phyloP scores from a whole-genome alignment of 306 rosid species.

The Oemleria cerasiformis region DNA sequence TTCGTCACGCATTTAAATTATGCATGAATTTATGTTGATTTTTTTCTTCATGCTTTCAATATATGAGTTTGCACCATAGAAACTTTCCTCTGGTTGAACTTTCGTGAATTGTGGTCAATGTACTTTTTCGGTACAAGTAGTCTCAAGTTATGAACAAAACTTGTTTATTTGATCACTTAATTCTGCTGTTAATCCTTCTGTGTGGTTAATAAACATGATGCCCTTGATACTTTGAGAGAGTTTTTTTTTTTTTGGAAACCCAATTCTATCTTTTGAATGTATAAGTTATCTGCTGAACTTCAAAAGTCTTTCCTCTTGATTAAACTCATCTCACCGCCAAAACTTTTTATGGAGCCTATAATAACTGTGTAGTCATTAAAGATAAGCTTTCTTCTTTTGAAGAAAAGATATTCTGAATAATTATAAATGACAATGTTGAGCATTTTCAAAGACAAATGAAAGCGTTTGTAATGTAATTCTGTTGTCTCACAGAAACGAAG shows the following conservation, averaged over 20 bases:
- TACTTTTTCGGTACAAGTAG: neutral
- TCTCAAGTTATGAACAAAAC: neutral
- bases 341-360: neutral
- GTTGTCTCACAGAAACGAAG: conserved; percentile 59
- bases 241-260: neutral
- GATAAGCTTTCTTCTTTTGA: neutral
- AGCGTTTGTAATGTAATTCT: neutral
- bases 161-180: neutral
- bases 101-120: neutral
- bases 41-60: too few relatives aligned
- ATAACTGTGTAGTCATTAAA: neutral
- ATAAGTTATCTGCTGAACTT: neutral
- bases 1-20: neutral
- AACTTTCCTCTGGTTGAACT: neutral
- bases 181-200: neutral
- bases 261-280: conserved; percentile 2
- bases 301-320: neutral
- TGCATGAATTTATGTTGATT: neutral
- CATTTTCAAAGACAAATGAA: neutral
- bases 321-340: neutral
- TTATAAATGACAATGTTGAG: neutral
- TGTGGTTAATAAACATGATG: neutral
- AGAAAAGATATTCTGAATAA: neutral
- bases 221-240: conserved; percentile 15
- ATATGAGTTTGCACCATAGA: neutral